These are phyloP conservation scores for Arabidopsis suecica DNA, from an alignment of 345 rosid genomes.

Conservation along the genomic window DNA sequence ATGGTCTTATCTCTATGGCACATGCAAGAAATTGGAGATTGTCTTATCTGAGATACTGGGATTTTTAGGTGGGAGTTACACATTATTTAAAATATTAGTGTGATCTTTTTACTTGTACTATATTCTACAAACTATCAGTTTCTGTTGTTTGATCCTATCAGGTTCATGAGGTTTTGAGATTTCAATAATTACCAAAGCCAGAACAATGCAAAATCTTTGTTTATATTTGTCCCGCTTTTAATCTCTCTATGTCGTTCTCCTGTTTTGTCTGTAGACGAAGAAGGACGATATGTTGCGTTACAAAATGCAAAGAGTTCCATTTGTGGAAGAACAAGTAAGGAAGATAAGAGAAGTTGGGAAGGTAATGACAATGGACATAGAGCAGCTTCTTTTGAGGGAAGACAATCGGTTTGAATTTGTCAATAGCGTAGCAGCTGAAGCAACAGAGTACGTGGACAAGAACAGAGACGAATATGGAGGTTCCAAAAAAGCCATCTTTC, in stretches of 20 bases:
- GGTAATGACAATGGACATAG: constrained; percentile 71
- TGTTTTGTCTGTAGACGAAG: constrained; percentile 56
- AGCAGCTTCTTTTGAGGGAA: constrained; percentile 70
- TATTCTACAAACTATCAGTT: not conserved
- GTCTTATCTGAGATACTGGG: not conserved
- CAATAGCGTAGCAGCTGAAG: constrained; percentile 87
- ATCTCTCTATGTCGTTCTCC: constrained; percentile 9
- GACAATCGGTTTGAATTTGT: constrained; percentile 79
- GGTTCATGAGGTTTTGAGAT: not conserved
- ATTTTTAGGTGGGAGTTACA: not conserved
- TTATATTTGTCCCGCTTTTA: not conserved
- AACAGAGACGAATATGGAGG: constrained; percentile 84
- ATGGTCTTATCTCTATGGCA: not conserved
- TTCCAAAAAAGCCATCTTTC: constrained; percentile 79
- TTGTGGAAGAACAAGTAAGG: constrained; percentile 90
- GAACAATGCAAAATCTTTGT: not conserved
- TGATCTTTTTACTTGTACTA: not conserved
- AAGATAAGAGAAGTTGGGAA: constrained; percentile 68
- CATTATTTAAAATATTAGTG: not conserved
- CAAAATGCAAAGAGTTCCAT: constrained; percentile 69
- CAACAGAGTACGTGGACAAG: constrained; percentile 69
- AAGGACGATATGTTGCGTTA: constrained; percentile 73
- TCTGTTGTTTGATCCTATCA: constrained; percentile 8
- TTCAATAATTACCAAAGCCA: not conserved
- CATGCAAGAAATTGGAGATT: not conserved